These are phyloP conservation scores for Gentiana macrophylla DNA, from an alignment of 257 asterid genomes.

Conservation along the genomic window DNA sequence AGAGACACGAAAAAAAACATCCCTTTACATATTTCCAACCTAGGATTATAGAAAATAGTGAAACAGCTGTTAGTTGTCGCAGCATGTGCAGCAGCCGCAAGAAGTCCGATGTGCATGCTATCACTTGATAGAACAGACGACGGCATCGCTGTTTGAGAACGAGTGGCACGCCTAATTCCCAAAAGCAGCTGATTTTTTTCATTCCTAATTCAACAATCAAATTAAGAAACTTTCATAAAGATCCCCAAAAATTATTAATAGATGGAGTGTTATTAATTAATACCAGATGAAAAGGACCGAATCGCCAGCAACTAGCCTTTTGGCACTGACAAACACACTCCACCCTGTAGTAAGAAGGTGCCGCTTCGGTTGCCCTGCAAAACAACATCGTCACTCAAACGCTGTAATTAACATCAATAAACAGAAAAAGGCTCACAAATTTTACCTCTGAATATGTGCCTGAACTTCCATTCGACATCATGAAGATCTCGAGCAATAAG, in stretches of 20 bases:
- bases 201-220: conserved; percentile 40
- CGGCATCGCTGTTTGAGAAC: conserved; percentile 99
- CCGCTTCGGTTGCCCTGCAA: conserved; percentile 49
- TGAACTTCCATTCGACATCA: conserved; percentile 92
- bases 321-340: conserved; percentile 54
- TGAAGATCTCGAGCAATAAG: conserved; percentile 97
- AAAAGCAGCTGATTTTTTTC: conserved; percentile 89
- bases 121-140: conserved; percentile 96
- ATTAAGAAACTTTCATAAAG: neutral
- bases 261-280: neutral
- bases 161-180: conserved; percentile 86
- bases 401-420: conserved; percentile 3
- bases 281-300: conserved; percentile 58
- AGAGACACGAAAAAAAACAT: neutral
- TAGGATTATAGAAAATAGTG: conserved; percentile 85
- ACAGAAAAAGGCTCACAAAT: too few relatives aligned
- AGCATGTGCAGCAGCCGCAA: conserved; percentile 99
- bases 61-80: conserved; percentile 97
- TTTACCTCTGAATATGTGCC: conserved; percentile 90
- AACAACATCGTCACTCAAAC: neutral
- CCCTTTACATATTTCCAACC: conserved; percentile 26
- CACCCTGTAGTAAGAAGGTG: conserved; percentile 53
- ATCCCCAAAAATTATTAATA: too few relatives aligned
- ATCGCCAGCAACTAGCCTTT: conserved; percentile 49
- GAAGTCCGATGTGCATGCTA: conserved; percentile 97